phyloP scores from a whole-genome alignment of 2,329 filamentous ascomycete species.

The Beauveria asiatica region DNA sequence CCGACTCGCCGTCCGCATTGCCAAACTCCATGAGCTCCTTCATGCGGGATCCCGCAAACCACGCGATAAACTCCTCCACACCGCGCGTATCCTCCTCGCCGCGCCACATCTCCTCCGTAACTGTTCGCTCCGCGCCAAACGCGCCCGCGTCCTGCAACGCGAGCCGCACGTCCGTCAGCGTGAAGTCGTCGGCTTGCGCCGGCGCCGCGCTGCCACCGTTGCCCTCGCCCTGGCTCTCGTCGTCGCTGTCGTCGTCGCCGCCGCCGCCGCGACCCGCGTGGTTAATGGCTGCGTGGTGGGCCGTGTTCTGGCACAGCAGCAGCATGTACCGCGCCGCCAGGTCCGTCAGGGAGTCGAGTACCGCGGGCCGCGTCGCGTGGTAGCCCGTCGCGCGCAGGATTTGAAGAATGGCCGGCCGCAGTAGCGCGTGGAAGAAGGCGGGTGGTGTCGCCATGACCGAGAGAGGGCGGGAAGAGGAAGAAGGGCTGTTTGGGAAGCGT shows the following conservation, averaged over 20 bases:
- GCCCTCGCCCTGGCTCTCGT: too few relatives aligned
- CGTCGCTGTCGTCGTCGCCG: too few relatives aligned
- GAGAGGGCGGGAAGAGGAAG: too few relatives aligned
- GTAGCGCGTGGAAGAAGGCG: conserved; percentile 60
- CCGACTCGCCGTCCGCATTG: conserved; percentile 56
- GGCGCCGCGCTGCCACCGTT: background rate
- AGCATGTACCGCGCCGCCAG: conserved; percentile 74
- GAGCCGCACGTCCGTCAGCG: conserved; percentile 70
- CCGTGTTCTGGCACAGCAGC: conserved; percentile 64
- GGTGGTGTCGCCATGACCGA: conserved; percentile 35
- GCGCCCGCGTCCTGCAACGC: conserved; percentile 76
- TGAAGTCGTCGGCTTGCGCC: conserved; percentile 40
- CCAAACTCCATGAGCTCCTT: conserved; percentile 76
- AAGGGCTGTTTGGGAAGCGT: background rate
- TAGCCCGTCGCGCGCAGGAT: conserved; percentile 89
- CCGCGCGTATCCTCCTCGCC: conserved; percentile 70
- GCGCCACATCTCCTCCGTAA: conserved; percentile 58
- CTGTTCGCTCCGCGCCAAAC: conserved; percentile 58
- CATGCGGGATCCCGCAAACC: conserved; percentile 67
- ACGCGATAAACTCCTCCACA: conserved; percentile 68
- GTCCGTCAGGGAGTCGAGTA: conserved; percentile 82
- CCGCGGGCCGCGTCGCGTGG: conserved; percentile 69
- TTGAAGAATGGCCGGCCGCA: conserved; percentile 81
- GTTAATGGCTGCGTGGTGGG: conserved; percentile 61
- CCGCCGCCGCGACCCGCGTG: conserved; percentile 22